Percentiles rank a stretch among this genome's conserved stretches.
Conservation (phyloP, 176 grass and related monocot genomes). For the Sorghum bicolor region DNA sequence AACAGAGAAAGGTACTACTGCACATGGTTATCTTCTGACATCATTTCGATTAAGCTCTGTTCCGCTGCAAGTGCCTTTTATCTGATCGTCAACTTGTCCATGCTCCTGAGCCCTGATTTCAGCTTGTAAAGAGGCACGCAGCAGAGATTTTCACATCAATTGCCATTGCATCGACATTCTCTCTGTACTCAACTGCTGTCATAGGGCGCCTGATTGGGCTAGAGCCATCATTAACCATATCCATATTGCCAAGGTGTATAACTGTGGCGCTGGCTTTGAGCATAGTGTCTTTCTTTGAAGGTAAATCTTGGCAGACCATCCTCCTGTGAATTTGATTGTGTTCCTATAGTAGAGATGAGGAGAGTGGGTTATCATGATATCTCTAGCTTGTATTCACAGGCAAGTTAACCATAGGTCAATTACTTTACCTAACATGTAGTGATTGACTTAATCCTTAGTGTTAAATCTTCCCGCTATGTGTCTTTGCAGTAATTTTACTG, state of each 20-base stretch:
- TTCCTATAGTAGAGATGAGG: too few relatives aligned
- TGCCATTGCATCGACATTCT: conserved; percentile 67
- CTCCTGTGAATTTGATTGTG: background rate
- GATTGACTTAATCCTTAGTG: background rate
- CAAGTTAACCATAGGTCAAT: background rate
- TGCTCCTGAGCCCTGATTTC: conserved; percentile 11
- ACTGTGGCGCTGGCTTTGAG: conserved; percentile 88
- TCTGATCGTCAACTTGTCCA: conserved; percentile 2
- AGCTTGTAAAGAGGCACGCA: conserved; percentile 90
- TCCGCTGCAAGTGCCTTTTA: background rate
- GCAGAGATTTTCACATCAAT: conserved; percentile 95
- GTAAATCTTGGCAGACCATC: conserved; percentile 24
- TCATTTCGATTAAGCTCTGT: background rate
- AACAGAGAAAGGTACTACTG: conserved; percentile 76
- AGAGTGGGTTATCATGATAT: background rate
- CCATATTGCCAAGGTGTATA: conserved; percentile 85
- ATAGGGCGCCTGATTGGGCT: conserved; percentile 62
- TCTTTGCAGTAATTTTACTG: background rate
- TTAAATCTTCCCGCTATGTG: background rate
- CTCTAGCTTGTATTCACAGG: background rate
- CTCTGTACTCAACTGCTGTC: conserved; percentile 79
- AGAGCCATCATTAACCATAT: conserved; percentile 74
- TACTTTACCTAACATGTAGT: background rate
- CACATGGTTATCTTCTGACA: background rate
- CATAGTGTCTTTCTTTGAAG: conserved; percentile 96